Conservation (phyloP, 1,284 basidiomycete species). For the Cutaneotrichosporon spelunceum region DNA sequence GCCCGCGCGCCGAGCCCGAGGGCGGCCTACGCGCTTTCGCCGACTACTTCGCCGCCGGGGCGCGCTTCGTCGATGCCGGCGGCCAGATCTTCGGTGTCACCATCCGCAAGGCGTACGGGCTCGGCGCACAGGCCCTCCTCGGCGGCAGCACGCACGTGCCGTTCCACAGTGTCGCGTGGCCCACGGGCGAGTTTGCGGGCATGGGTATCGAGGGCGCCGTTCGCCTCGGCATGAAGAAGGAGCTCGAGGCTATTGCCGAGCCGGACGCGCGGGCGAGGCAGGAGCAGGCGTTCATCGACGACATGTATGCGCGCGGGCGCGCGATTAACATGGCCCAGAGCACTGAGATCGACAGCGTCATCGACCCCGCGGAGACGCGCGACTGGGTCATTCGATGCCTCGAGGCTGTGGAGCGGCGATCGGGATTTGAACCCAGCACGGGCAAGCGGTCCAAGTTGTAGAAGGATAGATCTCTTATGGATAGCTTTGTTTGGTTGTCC, state of each 20-base stretch:
- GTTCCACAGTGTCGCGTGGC: slow-evolving; percentile 21
- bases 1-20: slow-evolving; percentile 20
- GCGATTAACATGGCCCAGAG: slow-evolving; percentile 26
- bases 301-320: slow-evolving; percentile 21
- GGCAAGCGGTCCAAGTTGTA: slow-evolving; percentile 5
- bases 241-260: slow-evolving; percentile 23
- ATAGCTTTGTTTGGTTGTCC: no score
- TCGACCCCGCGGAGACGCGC: slow-evolving; percentile 26
- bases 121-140: slow-evolving; percentile 25
- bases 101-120: slow-evolving; percentile 24
- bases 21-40: slow-evolving; percentile 23
- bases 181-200: slow-evolving; percentile 24
- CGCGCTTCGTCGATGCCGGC: slow-evolving; percentile 19
- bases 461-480: background rate
- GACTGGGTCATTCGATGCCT: slow-evolving; percentile 21
- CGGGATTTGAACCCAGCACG: background rate
- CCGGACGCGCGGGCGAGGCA: slow-evolving; percentile 10
- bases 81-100: slow-evolving; percentile 24
- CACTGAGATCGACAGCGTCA: slow-evolving; percentile 24
- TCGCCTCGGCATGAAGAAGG: slow-evolving; percentile 25
- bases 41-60: slow-evolving; percentile 21
- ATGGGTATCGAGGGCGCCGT: slow-evolving; percentile 28
- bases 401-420: slow-evolving; percentile 16
- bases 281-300: slow-evolving; percentile 24
- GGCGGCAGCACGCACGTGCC: slow-evolving; percentile 22